These are phyloP conservation scores for Peziza echinospora DNA, from an alignment of 495 filamentous ascomycete genomes.

Conservation along the genomic window DNA sequence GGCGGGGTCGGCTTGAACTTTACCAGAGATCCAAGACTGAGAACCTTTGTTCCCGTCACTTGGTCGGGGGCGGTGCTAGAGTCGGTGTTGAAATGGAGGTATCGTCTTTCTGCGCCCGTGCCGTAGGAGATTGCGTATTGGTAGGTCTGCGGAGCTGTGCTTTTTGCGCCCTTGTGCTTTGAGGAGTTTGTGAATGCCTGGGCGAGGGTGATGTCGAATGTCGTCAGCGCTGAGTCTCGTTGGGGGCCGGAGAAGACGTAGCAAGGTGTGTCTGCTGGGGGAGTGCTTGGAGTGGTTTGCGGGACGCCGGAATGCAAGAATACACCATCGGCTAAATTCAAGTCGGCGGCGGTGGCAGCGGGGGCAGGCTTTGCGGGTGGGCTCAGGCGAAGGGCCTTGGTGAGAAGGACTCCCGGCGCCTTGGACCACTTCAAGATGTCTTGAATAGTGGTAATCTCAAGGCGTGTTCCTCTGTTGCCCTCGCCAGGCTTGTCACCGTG, in stretches of 20 bases:
- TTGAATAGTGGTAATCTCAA: background rate
- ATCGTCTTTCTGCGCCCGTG: background rate
- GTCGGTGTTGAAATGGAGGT: background rate
- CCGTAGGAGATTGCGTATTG: background rate
- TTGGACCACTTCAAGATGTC: background rate
- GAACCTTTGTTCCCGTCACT: background rate
- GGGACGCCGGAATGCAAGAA: background rate
- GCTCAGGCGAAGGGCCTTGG: background rate
- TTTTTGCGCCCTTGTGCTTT: background rate
- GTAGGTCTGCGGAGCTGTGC: too few relatives aligned
- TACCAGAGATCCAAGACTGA: background rate
- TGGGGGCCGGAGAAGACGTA: background rate
- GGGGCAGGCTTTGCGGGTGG: background rate
- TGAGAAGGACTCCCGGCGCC: background rate
- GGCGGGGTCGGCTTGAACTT: background rate
- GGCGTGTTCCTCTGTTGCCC: background rate
- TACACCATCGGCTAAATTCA: background rate
- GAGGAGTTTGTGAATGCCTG: background rate
- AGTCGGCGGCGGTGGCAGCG: too few relatives aligned
- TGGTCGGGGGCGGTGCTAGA: background rate
- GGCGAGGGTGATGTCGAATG: background rate
- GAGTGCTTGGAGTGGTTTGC: background rate
- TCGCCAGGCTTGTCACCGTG: background rate
- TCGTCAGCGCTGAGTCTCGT: background rate
- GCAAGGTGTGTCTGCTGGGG: background rate